These are phyloP conservation scores for Solanum neorickii DNA, from an alignment of 257 asterid genomes.

Conservation along the genomic window DNA sequence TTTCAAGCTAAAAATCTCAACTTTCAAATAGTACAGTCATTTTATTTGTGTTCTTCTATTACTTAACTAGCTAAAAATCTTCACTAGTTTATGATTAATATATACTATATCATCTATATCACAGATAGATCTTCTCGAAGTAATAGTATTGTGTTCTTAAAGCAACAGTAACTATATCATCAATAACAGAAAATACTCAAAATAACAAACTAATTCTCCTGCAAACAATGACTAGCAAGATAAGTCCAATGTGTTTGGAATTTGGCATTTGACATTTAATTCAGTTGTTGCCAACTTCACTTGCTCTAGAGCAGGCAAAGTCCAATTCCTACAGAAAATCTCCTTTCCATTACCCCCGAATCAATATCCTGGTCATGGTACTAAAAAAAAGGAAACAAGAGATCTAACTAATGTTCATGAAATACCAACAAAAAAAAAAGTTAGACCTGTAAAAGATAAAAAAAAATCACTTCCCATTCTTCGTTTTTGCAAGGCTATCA, in stretches of 20 bases:
- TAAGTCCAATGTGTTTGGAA: background rate
- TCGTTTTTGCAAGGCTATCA: background rate
- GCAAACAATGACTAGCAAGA: background rate
- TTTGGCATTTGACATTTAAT: background rate
- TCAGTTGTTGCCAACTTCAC: background rate
- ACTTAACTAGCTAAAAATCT: background rate
- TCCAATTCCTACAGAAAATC: background rate
- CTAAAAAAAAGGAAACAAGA: background rate
- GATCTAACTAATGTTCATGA: background rate
- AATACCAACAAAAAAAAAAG: background rate
- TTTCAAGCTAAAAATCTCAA: background rate
- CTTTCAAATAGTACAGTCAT: background rate
- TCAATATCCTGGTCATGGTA: background rate
- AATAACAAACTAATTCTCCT: background rate
- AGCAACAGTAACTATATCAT: background rate
- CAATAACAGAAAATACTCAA: background rate
- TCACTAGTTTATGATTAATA: background rate
- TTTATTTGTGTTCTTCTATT: background rate
- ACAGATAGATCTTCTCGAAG: background rate
- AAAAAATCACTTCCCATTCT: background rate
- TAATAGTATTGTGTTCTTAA: background rate
- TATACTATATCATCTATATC: background rate
- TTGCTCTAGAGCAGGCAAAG: background rate
- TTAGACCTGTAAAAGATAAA: background rate
- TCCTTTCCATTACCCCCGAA: background rate